Evolutionary conservation across 345 rosid genomes (phyloP), one percentile per base, ranked within the genome.

Genomic region (Eucalyptus paniculata): DNA sequence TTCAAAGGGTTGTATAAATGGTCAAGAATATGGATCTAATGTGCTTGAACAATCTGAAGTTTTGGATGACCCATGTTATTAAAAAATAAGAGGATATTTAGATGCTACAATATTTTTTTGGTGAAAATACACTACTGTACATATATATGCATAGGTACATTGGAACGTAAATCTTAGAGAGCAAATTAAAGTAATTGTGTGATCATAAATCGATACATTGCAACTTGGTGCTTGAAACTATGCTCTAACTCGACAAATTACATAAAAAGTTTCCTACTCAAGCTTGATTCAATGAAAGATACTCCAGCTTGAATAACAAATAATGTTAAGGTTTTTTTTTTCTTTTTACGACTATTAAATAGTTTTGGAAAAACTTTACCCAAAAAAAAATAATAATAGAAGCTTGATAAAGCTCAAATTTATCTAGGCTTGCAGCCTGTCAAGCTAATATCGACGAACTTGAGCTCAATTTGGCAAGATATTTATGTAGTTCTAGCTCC

Each of bases 321-420:
- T 26, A 60, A 26, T 28, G 15, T 62, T 28, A 28, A 0, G 8
- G 67, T 12, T 60, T 60, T 62, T 12, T 12, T 12, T 24, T 9
- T 28, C n/a, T 3, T 28, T 13, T 28, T 60, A 28, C 4, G 0
- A 28, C 8, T 12, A 62, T 13, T 62, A 62, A 28, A 12, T 26
- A 28, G 69, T 60, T 28, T 26, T 56, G 62, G 17, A 50, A 50
- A 50, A 50, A 14, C 16, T 13, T 50, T 50, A 50, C 6, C 16
- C 0, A 2, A 49, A 8, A 2, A 6, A 60, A 2, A 24, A 28
- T 0, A 11, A 60, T 5, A 60, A 12, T 28, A 12, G 17, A 60
- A 60, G 1, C 67, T 60, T 0, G 4, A 60, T 60, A 28, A 5
- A 60, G 32, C 32, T 26, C 67, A 28, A 60, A 60, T 0, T 60